phyloP scores from a whole-genome alignment of 768 basidiomycete species.

The Lactarius akahatsu region DNA sequence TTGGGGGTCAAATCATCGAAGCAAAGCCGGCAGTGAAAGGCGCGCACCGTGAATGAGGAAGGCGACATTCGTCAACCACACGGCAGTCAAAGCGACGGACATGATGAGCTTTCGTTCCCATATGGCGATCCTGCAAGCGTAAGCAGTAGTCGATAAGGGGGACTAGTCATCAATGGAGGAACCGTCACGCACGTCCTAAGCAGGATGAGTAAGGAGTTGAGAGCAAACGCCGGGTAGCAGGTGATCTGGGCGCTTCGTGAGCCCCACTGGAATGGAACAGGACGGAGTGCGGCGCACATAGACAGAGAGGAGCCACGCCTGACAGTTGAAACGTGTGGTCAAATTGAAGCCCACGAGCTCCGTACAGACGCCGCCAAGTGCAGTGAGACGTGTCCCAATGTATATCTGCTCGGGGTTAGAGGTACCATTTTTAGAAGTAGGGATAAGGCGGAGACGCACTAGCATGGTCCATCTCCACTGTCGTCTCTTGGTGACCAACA shows the following conservation, averaged over 20 bases:
- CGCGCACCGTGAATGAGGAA: slow-evolving; percentile 13
- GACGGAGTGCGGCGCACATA: neutral
- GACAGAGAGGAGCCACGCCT: neutral
- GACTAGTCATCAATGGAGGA: neutral
- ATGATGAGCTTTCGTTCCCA: slow-evolving; percentile 3
- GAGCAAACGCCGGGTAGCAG: neutral
- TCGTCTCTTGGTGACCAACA: neutral
- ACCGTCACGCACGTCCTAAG: slow-evolving; percentile 8
- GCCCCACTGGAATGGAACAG: neutral
- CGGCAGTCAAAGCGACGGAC: neutral
- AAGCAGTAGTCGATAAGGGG: neutral
- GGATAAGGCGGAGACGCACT: neutral
- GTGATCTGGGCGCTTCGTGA: neutral
- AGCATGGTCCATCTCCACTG: neutral
- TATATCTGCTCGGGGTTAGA: neutral
- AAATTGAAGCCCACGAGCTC: slow-evolving; percentile 9
- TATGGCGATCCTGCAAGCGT: slow-evolving; percentile 3
- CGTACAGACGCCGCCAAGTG: neutral
- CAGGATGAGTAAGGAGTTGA: slow-evolving; percentile 14
- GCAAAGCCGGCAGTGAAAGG: no score
- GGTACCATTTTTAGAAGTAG: neutral
- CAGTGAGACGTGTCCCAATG: neutral
- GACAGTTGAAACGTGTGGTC: neutral
- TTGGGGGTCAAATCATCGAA: neutral
- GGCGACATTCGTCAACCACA: slow-evolving; percentile 15